phyloP scores from a whole-genome alignment of 1,139 yeast genomes.

The Chernovozyma sophiae-reginae region DNA sequence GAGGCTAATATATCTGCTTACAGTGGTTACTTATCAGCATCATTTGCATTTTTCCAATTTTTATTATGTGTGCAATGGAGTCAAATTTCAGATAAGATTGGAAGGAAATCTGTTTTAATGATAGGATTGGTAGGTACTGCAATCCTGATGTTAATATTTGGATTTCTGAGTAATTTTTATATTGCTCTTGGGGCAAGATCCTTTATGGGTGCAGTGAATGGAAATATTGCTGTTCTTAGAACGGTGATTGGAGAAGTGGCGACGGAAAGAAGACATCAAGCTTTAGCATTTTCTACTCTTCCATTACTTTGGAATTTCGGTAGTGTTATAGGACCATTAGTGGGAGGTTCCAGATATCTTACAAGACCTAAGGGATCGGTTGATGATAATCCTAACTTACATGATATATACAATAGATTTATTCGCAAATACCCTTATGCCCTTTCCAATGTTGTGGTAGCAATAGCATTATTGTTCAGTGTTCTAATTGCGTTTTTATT shows the following conservation, averaged over 20 bases:
- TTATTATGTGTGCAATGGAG: conserved; percentile 61
- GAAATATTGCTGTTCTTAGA: conserved; percentile 58
- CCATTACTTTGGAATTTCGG: conserved; percentile 62
- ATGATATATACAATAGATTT: conserved; percentile 21
- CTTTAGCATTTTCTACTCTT: conserved; percentile 56
- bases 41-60: conserved; percentile 53
- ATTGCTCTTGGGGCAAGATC: conserved; percentile 51
- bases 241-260: conserved; percentile 61
- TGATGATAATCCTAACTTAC: neutral
- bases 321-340: conserved; percentile 52
- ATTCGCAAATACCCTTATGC: conserved; percentile 52
- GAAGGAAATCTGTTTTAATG: conserved; percentile 55
- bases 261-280: conserved; percentile 52
- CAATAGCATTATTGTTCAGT: conserved; percentile 37
- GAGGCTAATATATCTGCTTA: conserved; percentile 52
- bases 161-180: conserved; percentile 47
- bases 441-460: conserved; percentile 55
- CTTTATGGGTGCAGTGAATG: conserved; percentile 54
- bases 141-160: conserved; percentile 45
- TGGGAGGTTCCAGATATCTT: conserved; percentile 45
- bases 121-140: conserved; percentile 51
- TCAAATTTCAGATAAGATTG: conserved; percentile 46
- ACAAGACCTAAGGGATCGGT: conserved; percentile 23
- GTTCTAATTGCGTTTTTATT: conserved; percentile 44
- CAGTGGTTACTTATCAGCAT: conserved; percentile 56